Base-by-base conservation (phyloP, 257 asterid genomes). In the Datura wrightii region DNA sequence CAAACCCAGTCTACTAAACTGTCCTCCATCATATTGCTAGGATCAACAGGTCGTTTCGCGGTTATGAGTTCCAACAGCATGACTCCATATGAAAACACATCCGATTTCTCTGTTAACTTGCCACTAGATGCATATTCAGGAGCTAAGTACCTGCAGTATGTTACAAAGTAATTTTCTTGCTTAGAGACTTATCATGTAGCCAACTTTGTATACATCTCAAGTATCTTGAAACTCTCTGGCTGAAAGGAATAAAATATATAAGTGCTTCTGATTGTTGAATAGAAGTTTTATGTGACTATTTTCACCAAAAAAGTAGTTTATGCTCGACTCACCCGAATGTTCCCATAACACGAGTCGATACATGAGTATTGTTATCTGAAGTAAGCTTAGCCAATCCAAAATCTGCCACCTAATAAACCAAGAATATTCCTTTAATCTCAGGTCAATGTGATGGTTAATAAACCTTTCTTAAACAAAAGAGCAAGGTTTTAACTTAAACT, bases 71-170 rank as follows among this genome's bases (percentile, higher is more conserved):
- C 99, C 79, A 96, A 90, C 36, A 96, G 92, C 99, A 96, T 94
- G 50, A 96, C 98, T 13, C 99, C 99, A 52, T 90, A 96, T 79
- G 99, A 96, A 88, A 94, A 94, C 39, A 94, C 98, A 66, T 96
- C 99, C 0, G 99, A 96, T 79, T 96, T 96, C 56, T 96, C 98
- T 0, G 97, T 86, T 72, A 94, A 87, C 90, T 92, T 96, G 15
- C 99, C 98, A 67, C 98, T 96, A 11, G 99, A 93, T 85, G 98
- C 99, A 83, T 96, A 96, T 84, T 96, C 98, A 1, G 99, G 99
- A 72, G 99, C 99, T 52, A 94, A 41, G 88, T 96, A 96, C 90
- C 99, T 95, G 86, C 71, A 82, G 52, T 71, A 37, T 37, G 6
- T 65, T 36, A 65, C 72, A 34, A 65, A 14, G 46, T 74, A 74